Base-by-base conservation (phyloP, 306 rosid species). In the Canavalia ensiformis region DNA sequence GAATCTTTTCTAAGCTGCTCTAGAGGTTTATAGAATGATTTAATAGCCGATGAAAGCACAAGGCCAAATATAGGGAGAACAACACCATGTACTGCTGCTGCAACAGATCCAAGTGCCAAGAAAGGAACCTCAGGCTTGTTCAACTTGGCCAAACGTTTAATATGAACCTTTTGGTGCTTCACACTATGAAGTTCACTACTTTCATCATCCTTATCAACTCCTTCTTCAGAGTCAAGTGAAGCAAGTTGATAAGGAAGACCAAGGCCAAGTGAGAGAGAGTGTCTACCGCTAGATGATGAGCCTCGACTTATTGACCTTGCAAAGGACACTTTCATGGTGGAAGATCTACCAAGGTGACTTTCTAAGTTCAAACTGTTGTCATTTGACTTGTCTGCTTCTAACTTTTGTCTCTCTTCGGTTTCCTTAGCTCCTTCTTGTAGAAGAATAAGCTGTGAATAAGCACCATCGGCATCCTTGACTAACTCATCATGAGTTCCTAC, bases 71-170 rank as follows among this genome's bases (percentile, higher is more conserved):
- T 0, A 4, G 97, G 98, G 80, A 94, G 87, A 50, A 82, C 41
- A 1, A 92, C 39, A 31, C 97, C 98, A 2, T 90, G 86, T 33
- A 87, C 4, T 2, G 81, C 82, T 63, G 97, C 94, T 79, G 90
- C 94, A 68, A 89, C 51, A 42, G 91, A 57, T 80, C 98, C 97
- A 42, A 92, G 76, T 28, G 89, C n/a, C 78, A 92, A 75, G 62
- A 87, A 57, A n/a, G 87, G 90, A 84, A 88, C 2, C 83, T 94
- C 97, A 5, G 96, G 91, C 83, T 82, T 92, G 86, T 94, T 92
- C 79, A 94, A 45, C 63, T 70, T 33, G 37, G 87, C 91, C 79
- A 94, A 74, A 71, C 91, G 86, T 76, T 1, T 83, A 6, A 91
- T 29, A 3, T 94, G 82, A 84, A 88, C 90, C n/a, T 18, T 69